Conservation (phyloP, 306 rosid species). For the Vigna hirtella region DNA sequence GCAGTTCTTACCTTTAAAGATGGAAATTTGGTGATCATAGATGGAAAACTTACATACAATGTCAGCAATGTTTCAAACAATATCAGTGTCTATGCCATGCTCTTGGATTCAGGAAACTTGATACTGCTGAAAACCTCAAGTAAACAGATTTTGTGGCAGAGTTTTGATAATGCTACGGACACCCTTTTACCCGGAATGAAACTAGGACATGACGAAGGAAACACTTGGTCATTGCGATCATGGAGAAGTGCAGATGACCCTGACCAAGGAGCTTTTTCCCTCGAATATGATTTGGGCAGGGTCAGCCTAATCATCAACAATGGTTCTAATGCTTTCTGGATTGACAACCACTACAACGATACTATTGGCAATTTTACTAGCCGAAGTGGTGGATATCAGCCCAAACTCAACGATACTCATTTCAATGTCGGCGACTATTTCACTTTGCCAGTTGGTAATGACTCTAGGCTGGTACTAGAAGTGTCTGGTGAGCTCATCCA, state of each 20-base stretch:
- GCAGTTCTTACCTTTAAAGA: constrained; percentile 1
- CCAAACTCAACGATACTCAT: no score
- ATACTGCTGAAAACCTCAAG: not conserved
- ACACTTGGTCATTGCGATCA: constrained; percentile 8
- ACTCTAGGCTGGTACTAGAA: constrained; percentile 30
- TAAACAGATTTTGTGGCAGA: constrained; percentile 38
- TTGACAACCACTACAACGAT: not conserved
- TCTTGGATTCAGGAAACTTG: constrained; percentile 46
- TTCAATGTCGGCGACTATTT: not conserved
- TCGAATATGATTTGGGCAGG: not conserved
- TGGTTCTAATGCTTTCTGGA: not conserved
- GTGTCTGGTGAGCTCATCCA: constrained; percentile 39
- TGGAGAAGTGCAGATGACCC: constrained; percentile 27
- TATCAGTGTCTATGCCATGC: not conserved
- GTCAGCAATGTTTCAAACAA: not conserved
- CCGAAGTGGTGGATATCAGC: no score
- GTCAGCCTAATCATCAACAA: not conserved
- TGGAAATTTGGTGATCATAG: constrained; percentile 27
- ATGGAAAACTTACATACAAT: not conserved
- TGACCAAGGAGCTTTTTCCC: constrained; percentile 19
- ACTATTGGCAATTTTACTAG: not conserved
- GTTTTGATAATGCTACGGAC: constrained; percentile 27
- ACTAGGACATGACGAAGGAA: not conserved
- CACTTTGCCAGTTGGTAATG: not conserved
- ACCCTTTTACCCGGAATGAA: constrained; percentile 39